Evolutionary conservation across 306 rosid genomes (phyloP).

Genomic region (Rosa chinensis): DNA sequence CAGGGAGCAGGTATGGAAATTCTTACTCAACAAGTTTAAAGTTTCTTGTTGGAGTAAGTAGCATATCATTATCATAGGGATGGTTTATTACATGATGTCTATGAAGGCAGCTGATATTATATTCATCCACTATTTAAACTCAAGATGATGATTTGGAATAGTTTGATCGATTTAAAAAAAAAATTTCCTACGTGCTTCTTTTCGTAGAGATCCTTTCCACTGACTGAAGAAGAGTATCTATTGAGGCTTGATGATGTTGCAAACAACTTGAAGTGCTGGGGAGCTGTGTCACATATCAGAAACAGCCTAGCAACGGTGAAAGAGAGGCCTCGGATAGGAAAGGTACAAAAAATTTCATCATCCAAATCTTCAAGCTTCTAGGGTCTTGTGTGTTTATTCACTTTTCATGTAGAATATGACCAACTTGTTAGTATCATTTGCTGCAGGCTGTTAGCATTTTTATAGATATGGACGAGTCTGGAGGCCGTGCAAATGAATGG

Average conservation of each 20-base stretch:
- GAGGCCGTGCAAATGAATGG: conserved; percentile 91
- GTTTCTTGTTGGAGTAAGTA: neutral
- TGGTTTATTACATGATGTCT: neutral
- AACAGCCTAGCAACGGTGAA: conserved; percentile 77
- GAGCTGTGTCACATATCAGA: conserved; percentile 97
- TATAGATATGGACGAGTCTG: conserved; percentile 93
- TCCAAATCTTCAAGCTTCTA: neutral
- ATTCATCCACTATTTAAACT: neutral
- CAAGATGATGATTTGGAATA: neutral
- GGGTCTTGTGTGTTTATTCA: neutral
- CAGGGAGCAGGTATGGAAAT: conserved; percentile 78
- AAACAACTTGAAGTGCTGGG: conserved; percentile 90
- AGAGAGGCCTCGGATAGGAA: conserved; percentile 96
- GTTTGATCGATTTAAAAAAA: neutral
- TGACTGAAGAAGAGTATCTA: conserved; percentile 95
- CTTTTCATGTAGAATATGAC: neutral
- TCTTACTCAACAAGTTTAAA: conserved; percentile 4
- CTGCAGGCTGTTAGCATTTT: conserved; percentile 96
- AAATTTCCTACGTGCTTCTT: neutral
- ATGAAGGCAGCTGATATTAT: neutral
- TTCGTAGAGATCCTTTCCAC: conserved; percentile 81
- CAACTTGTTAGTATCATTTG: neutral
- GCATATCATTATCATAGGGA: neutral
- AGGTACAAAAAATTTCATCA: conserved; percentile 47
- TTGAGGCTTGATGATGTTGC: conserved; percentile 93